Base-by-base conservation (phyloP, 2,329 filamentous ascomycete genomes). In the Calonectria crousiana region DNA sequence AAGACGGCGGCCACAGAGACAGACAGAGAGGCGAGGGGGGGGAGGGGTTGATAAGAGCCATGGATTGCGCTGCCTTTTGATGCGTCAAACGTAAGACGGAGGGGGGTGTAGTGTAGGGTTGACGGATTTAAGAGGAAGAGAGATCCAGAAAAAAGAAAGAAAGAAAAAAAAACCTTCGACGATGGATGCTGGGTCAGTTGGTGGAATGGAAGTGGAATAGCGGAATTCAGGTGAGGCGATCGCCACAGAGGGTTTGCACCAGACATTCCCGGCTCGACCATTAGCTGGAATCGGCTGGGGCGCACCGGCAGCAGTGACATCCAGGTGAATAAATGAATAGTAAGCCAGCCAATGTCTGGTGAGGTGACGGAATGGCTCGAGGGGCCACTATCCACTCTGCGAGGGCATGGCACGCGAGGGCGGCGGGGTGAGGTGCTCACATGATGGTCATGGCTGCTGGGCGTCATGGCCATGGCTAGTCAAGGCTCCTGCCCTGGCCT, bases 381-480 rank as follows among this genome's bases (percentile, higher is more conserved):
- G 73, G 70, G 73, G 72, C 36, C 13, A 38, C 16, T 41, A 41
- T 41, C 38, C 38, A 41, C 41, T 47, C n/a, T 47, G 41, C 41
- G 41, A n/a, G 41, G 41, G 41, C 18, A 60, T 60, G 67, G 78
- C 53, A 60, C 41, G 56, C 56, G 56, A 41, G 56, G 73, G 68
- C 53, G 71, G 72, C 68, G 65, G 58, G 62, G 44, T 53, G 58
- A 64, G 9, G 64, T 58, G 36, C 60, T 76, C 78, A 80, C 78
- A 80, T 80, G 78, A 80, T 78, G 72, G 72, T 69, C 72, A 77
- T 79, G 74, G 69, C 75, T 74, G 74, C 47, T 77, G 65, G 73
- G 51, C 60, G 58, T 44, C 38, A 64, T 74, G 66, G 76, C 76
- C 72, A 78, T 76, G 62, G 70, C 71, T 67, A 47, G 67, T 66